A percentile compares a stretch with the other conserved stretches of the same genome.
phyloP scores from a whole-genome alignment of 768 basidiomycete species.

The Hebeloma cylindrosporum region DNA sequence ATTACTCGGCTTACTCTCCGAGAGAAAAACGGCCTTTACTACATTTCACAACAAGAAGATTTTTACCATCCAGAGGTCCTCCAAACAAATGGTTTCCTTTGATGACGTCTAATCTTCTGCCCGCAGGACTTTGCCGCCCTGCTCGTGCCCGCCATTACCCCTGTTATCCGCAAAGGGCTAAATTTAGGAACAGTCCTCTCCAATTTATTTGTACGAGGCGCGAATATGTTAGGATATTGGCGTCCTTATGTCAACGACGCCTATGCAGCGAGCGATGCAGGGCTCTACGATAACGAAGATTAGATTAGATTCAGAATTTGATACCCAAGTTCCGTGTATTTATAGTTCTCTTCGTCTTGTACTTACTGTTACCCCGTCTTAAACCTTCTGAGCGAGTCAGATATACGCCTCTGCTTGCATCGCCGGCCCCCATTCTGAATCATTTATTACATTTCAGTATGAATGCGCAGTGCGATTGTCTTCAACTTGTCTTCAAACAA shows the following conservation, averaged over 20 bases:
- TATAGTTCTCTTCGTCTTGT: too few relatives aligned
- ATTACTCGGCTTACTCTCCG: slow-evolving; percentile 52
- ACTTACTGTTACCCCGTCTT: too few relatives aligned
- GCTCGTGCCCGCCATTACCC: slow-evolving; percentile 41
- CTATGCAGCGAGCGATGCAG: slow-evolving; percentile 20
- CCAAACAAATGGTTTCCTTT: not conserved
- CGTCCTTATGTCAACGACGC: slow-evolving; percentile 12
- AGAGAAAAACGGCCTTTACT: slow-evolving; percentile 38
- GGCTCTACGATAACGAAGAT: slow-evolving; percentile 24
- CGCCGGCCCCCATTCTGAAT: too few relatives aligned
- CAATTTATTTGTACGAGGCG: slow-evolving; percentile 29
- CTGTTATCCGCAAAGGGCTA: slow-evolving; percentile 35
- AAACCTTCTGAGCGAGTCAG: too few relatives aligned
- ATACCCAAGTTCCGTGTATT: too few relatives aligned
- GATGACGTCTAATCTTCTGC: not conserved
- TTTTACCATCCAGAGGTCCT: slow-evolving; percentile 54
- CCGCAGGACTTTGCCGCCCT: slow-evolving; percentile 44
- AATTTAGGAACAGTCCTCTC: slow-evolving; percentile 25
- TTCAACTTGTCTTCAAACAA: too few relatives aligned
- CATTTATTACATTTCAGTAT: too few relatives aligned
- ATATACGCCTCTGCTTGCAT: too few relatives aligned
- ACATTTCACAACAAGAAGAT: slow-evolving; percentile 59
- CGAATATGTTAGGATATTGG: slow-evolving; percentile 37
- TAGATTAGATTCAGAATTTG: too few relatives aligned
- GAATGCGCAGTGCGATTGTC: too few relatives aligned